Base-by-base conservation (phyloP, 2,329 filamentous ascomycete species). In the Monilinia laxa region DNA sequence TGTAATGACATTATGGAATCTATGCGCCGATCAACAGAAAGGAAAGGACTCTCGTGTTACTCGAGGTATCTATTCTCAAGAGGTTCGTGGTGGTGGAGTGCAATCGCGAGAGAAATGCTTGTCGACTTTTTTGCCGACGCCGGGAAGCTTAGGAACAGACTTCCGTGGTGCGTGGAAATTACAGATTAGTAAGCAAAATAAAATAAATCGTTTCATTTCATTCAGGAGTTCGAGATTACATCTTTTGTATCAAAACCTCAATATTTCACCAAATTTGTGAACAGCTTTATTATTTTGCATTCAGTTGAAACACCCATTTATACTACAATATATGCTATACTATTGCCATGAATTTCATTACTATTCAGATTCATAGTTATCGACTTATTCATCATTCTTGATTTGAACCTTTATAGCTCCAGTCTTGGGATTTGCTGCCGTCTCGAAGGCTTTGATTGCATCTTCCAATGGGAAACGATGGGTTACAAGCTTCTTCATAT, bases 321-420 rank as follows among this genome's bases (percentile, higher is more conserved):
- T 6, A 57, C 65, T 68, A 70, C 49, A 71, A 54, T 58, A 69
- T 63, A 52, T 51, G 67, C 38, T 47, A 45, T 47, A 20, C 45
- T 47, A 70, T 66, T 35, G 45, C 56, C 25, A 65, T 11, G 18
- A 38, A 53, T 14, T 65, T 52, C 16, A 35, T 35, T 35, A 35
- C 5, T 20, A 53, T 62, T 45, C 53, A 23, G 53, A 60, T 56
- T 55, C n/a, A 58, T 65, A 57, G 10, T 25, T 3, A 28, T 40
- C n/a, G 20, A 51, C 31, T 49, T 62, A 66, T 67, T 64, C 66
- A 25, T 76, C 75, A 74, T 86, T 92, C 82, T 93, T 92, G 75
- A 97, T 97, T 84, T 93, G 90, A 68, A 97, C 93, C 84, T 98
- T 98, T 80, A 98, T 97, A n/a, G 93, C 92, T 9, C 94, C 93